Base-by-base conservation (phyloP, 768 basidiomycete genomes). In the Sistotremastrum niveocremeum region DNA sequence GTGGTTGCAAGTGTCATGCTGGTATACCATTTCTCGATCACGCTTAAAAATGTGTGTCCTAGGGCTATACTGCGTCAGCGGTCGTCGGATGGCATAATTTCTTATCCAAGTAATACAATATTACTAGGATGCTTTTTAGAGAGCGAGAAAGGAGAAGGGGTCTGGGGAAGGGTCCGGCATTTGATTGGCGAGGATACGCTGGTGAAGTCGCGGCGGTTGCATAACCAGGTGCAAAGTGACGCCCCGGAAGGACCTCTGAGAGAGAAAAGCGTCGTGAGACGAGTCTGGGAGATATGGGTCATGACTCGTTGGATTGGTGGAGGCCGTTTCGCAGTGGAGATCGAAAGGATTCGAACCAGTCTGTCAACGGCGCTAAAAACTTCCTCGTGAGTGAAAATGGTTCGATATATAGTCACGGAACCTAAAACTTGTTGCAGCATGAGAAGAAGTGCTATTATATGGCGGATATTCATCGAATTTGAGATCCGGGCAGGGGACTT, bases 391-490 rank as follows among this genome's bases (percentile, higher is more conserved):
- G 74, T 55, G n/a, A 39, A 28, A 41, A 32, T 38, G 37, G 37
- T 48, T 12, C 38, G n/a, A 35, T 42, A 7, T 29, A n/a, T 4
- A 9, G 33, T 9, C 34, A 36, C 9, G 33, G 34, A 28, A 46
- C 4, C 38, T 43, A 45, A 48, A 37, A 37, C 36, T 39, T 20
- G 45, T 29, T 38, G 33, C 54, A 88, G 85, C 61, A 84, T 80
- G 45, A 69, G 72, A 51, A 68, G 66, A 34, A 87, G 84, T 54
- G 59, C 76, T 7, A 62, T 78, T 36, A 52, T 88, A 31, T 88
- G 86, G 86, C 69, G 79, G 35, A 59, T 84, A n/a, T 77, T 70
- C 44, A 64, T 88, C 41, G 81, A 84, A 58, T 77, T 88, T 49
- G 86, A 89, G 68, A 79, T 86, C 39, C 73, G 73, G 47, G 65